Base-by-base conservation (phyloP, 164 flowering plant genomes). In the Santalum album region DNA sequence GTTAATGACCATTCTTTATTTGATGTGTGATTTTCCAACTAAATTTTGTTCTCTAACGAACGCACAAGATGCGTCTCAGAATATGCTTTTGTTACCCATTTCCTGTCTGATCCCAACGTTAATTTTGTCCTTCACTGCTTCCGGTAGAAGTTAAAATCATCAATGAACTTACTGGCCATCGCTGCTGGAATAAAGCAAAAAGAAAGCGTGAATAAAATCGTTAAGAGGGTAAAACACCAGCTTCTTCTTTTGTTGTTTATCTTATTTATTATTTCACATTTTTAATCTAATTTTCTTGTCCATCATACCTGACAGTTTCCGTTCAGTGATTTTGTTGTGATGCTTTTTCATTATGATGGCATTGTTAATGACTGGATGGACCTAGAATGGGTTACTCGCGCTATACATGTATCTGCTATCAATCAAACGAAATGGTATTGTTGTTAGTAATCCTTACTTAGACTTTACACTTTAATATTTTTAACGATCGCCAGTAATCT, bases 281-380 rank as follows among this genome's bases (percentile, higher is more conserved):
- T 38, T 16, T 16, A 11, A 4, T 2, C 14, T 11, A 38, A 3
- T 12, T 49, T 23, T 14, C 24, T 49, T 49, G 27, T 12, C 18
- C 18, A 24, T 49, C 52, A 10, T 18, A 0, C 14, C 2, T 49
- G 17, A 1, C 16, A 49, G 52, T 49, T 49, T 26, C 27, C 26
- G 3, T 23, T 29, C 23, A 49, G 29, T 24, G 52, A 49, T 49
- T 49, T 49, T 49, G 19, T 26, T 24, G 52, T 49, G 26, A 49
- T 49, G 52, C 52, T 49, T 7, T 49, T 49, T 24, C 52, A 49
- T 49, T 49, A 49, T 49, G 52, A 49, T 49, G 34, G 34, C 16
- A n/a, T 26, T 24, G 52, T 49, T 49, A 18, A 49, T 49, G 34
- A 9, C 3, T 49, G 52, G 52, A 49, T 22, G 29, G 52, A 49